A percentile compares a stretch with the other conserved stretches of the same genome.
Evolutionary conservation across 805 yeast genomes (phyloP).

Genomic region (Schizosaccharomyces octosporus): DNA sequence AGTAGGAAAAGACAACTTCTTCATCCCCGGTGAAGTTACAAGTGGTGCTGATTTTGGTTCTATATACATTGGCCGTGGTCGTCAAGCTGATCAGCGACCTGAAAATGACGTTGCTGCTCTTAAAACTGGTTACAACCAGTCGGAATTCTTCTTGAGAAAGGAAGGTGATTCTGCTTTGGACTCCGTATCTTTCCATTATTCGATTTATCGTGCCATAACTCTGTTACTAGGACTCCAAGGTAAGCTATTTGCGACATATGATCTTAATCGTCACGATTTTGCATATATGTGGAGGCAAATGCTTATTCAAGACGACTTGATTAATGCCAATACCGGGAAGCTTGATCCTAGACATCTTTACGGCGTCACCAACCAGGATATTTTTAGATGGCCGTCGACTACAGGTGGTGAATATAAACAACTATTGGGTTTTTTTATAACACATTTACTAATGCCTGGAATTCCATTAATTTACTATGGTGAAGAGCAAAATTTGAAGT

Average conservation of each 20-base stretch:
- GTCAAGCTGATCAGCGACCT: neutral
- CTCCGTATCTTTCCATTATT: neutral
- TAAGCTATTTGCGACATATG: neutral
- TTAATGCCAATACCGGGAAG: neutral
- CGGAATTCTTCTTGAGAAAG: neutral
- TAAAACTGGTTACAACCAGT: neutral
- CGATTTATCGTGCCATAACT: neutral
- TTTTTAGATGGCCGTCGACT: conserved; percentile 1
- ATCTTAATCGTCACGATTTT: neutral
- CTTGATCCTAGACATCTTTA: conserved; percentile 1
- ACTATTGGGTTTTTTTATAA: neutral
- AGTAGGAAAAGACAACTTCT: neutral
- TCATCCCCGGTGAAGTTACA: neutral
- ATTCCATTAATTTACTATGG: neutral
- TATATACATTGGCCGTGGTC: neutral
- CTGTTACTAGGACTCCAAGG: neutral
- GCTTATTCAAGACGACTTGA: neutral
- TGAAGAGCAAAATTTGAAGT: neutral
- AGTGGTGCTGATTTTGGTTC: neutral
- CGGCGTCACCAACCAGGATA: conserved; percentile 1
- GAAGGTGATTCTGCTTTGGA: neutral
- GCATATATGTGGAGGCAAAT: neutral
- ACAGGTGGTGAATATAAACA: neutral
- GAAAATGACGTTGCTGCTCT: neutral
- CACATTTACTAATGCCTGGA: neutral